Percentiles rank a stretch among this genome's conserved stretches.
Conservation (phyloP, 495 filamentous ascomycete species). For the Trichoderma parareesei region DNA sequence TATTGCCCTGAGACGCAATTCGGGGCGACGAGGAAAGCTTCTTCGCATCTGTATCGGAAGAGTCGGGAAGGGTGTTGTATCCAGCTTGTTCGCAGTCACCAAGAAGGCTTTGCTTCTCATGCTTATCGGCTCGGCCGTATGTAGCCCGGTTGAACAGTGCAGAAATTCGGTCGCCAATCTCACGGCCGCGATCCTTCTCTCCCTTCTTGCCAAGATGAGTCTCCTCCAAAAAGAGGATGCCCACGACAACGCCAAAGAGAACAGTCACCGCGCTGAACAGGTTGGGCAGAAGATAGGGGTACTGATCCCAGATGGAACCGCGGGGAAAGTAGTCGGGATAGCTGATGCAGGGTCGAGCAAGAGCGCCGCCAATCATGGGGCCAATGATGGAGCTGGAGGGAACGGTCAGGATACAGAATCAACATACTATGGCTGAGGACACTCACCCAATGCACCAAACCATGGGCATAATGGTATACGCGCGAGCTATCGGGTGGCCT, state of each 20-base stretch:
- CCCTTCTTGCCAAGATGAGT: conserved; percentile 80
- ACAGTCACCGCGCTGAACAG: conserved; percentile 79
- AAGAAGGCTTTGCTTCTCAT: conserved; percentile 46
- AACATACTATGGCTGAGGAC: background rate
- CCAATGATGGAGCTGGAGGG: conserved; percentile 63
- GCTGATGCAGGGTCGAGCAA: conserved; percentile 76
- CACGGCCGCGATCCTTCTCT: conserved; percentile 65
- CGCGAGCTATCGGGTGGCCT: conserved; percentile 49
- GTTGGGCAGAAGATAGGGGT: conserved; percentile 90
- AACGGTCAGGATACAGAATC: conserved; percentile 15
- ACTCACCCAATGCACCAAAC: conserved; percentile 89
- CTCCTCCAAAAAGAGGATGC: conserved; percentile 88
- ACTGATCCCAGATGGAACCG: conserved; percentile 70
- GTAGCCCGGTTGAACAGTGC: conserved; percentile 33
- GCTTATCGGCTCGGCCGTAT: conserved; percentile 22
- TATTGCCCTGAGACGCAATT: conserved; percentile 13
- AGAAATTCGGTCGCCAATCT: conserved; percentile 68
- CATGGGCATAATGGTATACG: conserved; percentile 95
- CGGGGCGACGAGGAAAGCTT: conserved; percentile 41
- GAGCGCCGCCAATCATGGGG: conserved; percentile 78
- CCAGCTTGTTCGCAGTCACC: conserved; percentile 21
- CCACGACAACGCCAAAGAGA: conserved; percentile 67
- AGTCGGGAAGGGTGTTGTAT: background rate
- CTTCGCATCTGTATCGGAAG: conserved; percentile 32
- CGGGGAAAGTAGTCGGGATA: conserved; percentile 70